These are phyloP conservation scores for Chrysosporium queenslandicum DNA, from an alignment of 2,329 filamentous ascomycete species.

Conservation along the genomic window DNA sequence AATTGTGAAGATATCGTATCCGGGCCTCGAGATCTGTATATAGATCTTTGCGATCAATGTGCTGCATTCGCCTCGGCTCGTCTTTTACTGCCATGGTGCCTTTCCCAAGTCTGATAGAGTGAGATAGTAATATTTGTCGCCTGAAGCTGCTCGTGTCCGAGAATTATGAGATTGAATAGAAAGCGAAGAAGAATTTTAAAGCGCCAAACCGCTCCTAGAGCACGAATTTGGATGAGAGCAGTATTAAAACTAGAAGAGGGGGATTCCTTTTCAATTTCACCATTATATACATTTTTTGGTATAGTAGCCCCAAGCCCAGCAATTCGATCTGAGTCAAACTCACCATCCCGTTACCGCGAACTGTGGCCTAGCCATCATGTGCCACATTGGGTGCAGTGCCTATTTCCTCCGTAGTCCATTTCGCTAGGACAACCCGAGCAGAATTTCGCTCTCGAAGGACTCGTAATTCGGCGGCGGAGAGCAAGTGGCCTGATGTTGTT, in stretches of 20 bases:
- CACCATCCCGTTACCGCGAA: neutral
- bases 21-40: conserved; percentile 61
- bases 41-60: conserved; percentile 59
- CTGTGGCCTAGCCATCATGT: neutral
- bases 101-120: neutral
- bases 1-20: conserved; percentile 63
- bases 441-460: no score
- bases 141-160: no score
- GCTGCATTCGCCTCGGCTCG: conserved; percentile 33
- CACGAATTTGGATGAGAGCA: no score
- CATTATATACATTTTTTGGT: neutral
- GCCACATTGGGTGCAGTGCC: neutral
- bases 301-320: no score
- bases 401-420: neutral
- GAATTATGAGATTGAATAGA: no score
- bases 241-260: no score
- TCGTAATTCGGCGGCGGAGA: neutral
- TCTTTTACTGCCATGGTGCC: neutral
- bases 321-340: neutral
- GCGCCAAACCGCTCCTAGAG: no score
- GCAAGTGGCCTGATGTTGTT: conserved; percentile 7
- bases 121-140: no score
- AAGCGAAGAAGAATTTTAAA: neutral
- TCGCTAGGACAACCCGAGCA: no score
- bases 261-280: no score